Base-by-base conservation (phyloP, 352 stramenopile genomes). In the Globisporangium middletonii region DNA sequence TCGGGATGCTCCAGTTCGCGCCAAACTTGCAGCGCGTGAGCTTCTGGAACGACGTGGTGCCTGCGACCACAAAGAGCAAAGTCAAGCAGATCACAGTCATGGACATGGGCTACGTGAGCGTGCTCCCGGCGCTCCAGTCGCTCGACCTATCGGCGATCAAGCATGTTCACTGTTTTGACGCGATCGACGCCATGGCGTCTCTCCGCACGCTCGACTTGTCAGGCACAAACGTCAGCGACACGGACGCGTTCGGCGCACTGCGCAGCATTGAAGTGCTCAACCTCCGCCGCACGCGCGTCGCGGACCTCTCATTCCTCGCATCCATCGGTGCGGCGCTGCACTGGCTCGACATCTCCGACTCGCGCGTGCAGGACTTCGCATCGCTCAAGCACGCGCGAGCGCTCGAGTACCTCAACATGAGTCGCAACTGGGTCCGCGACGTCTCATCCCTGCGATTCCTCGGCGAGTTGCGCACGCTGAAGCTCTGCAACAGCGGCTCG, bases 351-450 rank as follows among this genome's bases (percentile, higher is more conserved):
- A 50, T 83, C 38, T 79, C 73, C 0, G 73, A 77, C 50, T 76
- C 71, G 4, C 57, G 64, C 51, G 62, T 74, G 18, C 60, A 75
- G 16, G 71, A 83, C 18, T 77, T 79, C 54, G 56, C 49, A 30
- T 47, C 68, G 26, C 27, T 83, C 13, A 44, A 57, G 8, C 13
- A 44, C 23, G 15, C 77, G 28, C 28, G 51, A 35, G 53, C 45
- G 33, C 54, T 77, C 8, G 62, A 77, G 52, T 72, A 60, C 28
- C 62, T 83, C 13, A 68, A 83, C 33, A 64, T 83, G 43, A 79
- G 71, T 50, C 69, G 70, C 49, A 83, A 79, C 50, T 83, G 68
- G 65, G 66, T 83, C 15, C 47, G 64, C 11, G 66, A 73, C 49
- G 38, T 75, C 35, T 41, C 27, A 18, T 62, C 72, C 11, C 50